phyloP scores from a whole-genome alignment of 2,329 filamentous ascomycete species.

The Xylaria sp. region DNA sequence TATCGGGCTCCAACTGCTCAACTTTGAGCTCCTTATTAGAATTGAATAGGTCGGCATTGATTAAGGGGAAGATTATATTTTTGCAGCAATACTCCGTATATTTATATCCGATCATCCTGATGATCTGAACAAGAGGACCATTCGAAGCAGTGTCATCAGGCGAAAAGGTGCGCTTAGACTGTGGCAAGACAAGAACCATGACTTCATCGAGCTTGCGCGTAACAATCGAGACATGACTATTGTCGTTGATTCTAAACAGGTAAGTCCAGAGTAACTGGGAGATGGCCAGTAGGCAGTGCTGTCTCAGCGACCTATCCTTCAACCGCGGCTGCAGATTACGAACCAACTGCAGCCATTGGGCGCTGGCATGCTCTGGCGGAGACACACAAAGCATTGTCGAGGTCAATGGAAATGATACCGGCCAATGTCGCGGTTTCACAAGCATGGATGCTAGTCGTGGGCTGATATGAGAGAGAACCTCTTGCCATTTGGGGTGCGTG shows the following conservation, averaged over 20 bases:
- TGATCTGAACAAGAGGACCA: conserved; percentile 87
- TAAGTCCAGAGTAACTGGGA: conserved; percentile 93
- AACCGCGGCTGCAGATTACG: conserved; percentile 72
- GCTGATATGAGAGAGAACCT: conserved; percentile 74
- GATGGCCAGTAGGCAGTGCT: conserved; percentile 79
- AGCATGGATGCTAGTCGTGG: conserved; percentile 79
- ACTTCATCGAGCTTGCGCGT: conserved; percentile 85
- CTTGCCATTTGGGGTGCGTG: conserved; percentile 75
- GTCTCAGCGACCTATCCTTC: conserved; percentile 75
- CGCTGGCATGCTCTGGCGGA: conserved; percentile 72
- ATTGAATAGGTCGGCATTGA: conserved; percentile 85
- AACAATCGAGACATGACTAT: conserved; percentile 56
- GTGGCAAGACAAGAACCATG: conserved; percentile 74
- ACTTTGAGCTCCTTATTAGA: conserved; percentile 73
- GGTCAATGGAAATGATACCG: conserved; percentile 79
- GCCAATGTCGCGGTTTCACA: conserved; percentile 88
- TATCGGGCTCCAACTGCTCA: conserved; percentile 90
- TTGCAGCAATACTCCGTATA: conserved; percentile 91
- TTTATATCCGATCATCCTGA: conserved; percentile 89
- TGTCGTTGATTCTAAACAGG: conserved; percentile 76
- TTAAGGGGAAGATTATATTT: conserved; percentile 86
- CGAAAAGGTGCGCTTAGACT: conserved; percentile 72
- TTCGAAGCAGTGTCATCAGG: conserved; percentile 79
- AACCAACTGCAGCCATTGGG: conserved; percentile 81
- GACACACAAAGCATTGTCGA: conserved; percentile 85